phyloP scores from a whole-genome alignment of 2,329 filamentous ascomycete species.

The Penicillium sp. region DNA sequence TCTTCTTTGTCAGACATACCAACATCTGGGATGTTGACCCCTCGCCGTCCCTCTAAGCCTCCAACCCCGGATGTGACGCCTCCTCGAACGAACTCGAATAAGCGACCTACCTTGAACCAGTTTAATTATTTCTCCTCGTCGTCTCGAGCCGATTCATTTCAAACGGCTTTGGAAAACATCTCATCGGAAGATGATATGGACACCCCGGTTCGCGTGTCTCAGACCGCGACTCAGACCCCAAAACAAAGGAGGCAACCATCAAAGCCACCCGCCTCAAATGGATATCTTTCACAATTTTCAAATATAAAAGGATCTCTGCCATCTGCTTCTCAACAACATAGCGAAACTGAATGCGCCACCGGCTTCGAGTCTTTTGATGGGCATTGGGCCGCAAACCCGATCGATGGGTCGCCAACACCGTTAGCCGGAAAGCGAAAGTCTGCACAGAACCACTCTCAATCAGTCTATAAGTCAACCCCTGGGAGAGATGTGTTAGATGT shows the following conservation, averaged over 20 bases:
- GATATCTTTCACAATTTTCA: constrained; percentile 38
- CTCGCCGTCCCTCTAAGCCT: constrained; percentile 64
- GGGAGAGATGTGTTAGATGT: constrained; percentile 14
- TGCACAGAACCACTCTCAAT: constrained; percentile 1
- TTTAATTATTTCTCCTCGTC: constrained; percentile 55
- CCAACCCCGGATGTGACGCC: constrained; percentile 75
- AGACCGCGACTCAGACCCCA: constrained; percentile 18
- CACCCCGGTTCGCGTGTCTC: constrained; percentile 26
- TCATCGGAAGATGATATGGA: constrained; percentile 60
- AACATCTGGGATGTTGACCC: constrained; percentile 48
- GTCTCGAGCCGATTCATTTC: constrained; percentile 68
- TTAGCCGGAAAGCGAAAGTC: constrained; percentile 12
- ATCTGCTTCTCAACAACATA: constrained; percentile 12
- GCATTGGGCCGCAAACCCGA: constrained; percentile 47
- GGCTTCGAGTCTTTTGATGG: constrained; percentile 57
- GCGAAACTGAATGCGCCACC: constrained; percentile 38
- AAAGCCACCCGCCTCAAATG: constrained; percentile 30
- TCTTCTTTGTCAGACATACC: constrained; percentile 25
- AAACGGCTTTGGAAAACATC: constrained; percentile 65
- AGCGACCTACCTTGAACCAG: constrained; percentile 46
- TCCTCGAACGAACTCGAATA: constrained; percentile 49
- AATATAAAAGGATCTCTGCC: constrained; percentile 11
- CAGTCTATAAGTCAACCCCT: background rate
- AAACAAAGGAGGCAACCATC: constrained; percentile 17
- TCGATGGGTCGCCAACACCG: constrained; percentile 18